Base-by-base conservation (phyloP, 768 basidiomycete genomes). In the Leccinum subtestaceum region DNA sequence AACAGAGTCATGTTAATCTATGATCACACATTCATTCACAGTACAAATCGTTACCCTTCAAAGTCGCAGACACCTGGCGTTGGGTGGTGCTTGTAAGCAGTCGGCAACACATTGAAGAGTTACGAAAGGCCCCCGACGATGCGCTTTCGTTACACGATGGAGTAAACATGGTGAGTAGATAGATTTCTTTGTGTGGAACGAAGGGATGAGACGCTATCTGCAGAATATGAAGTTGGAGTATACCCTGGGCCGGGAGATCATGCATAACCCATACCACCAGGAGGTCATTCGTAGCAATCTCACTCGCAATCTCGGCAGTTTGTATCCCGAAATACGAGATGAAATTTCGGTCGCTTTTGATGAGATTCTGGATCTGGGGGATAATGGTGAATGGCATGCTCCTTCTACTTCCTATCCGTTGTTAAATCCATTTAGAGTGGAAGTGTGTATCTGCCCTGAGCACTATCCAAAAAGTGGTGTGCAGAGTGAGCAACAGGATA, bases 61-160 rank as follows among this genome's bases (percentile, higher is more conserved):
- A 50, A n/a, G 13, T 31, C 6, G 49, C 29, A 5, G 48, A 49
- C 21, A 27, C 27, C 27, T 49, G 58, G 29, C 48, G 27, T 29
- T 49, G 48, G 48, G 2, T 50, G 10, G 49, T 50, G 29, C 17
- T 50, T 31, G 25, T 50, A n/a, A n/a, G 49, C n/a, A 17, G 49
- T 31, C 49, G 15, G 2, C 27, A 31, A 29, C 49, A 50, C 12
- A 31, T 50, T 2, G 49, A 50, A 11, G 49, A 50, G 9, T 29
- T 81, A 12, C 66, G 72, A 8, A 78, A 72, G 52, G 76, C 78
- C 7, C 70, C 78, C 0, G 77, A 78, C 17, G 74, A 75, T 31
- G 61, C 61, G 7, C 65, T 82, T 29, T 80, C 79, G 3, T 66
- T 77, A 29, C 17, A 50, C 0, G 73, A 68, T 21, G 72, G 74